Evolutionary conservation across 768 basidiomycete species (phyloP).

Genomic region (Tulasnella sp.): DNA sequence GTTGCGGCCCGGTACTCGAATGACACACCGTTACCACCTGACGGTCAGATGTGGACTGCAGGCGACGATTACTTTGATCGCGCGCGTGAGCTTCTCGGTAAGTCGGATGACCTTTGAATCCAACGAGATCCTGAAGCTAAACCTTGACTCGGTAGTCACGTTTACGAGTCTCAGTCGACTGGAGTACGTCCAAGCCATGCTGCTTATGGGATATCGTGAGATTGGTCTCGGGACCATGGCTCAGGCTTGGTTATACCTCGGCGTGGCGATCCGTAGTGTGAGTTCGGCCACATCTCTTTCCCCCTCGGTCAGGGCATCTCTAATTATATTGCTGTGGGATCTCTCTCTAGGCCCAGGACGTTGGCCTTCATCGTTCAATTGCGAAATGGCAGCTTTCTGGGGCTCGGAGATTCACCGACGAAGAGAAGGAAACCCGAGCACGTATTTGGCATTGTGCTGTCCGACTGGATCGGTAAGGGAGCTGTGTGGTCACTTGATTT

Average conservation of each 20-base stretch:
- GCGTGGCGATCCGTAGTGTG: constrained; percentile 82
- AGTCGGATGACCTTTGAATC: not conserved
- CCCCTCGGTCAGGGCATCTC: not conserved
- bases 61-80: constrained; percentile 63
- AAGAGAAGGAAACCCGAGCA: constrained; percentile 29
- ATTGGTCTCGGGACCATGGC: constrained; percentile 83
- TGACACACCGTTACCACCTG: not conserved
- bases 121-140: not conserved
- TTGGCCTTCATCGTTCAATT: constrained; percentile 74
- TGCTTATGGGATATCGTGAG: constrained; percentile 77
- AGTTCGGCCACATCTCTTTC: not conserved
- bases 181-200: constrained; percentile 67
- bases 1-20: constrained; percentile 61
- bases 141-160: not conserved
- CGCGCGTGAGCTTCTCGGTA: constrained; percentile 53
- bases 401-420: constrained; percentile 31
- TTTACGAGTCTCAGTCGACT: constrained; percentile 34
- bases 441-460: constrained; percentile 30
- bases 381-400: constrained; percentile 67
- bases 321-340: not conserved
- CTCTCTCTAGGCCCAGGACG: constrained; percentile 53
- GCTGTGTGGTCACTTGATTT: not conserved
- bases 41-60: constrained; percentile 68
- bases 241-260: constrained; percentile 76
- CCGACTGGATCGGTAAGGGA: constrained; percentile 25